A percentile compares a stretch with the other conserved stretches of the same genome.
Conservation (phyloP, 2,329 filamentous ascomycete genomes). For the Scedosporium boydii region DNA sequence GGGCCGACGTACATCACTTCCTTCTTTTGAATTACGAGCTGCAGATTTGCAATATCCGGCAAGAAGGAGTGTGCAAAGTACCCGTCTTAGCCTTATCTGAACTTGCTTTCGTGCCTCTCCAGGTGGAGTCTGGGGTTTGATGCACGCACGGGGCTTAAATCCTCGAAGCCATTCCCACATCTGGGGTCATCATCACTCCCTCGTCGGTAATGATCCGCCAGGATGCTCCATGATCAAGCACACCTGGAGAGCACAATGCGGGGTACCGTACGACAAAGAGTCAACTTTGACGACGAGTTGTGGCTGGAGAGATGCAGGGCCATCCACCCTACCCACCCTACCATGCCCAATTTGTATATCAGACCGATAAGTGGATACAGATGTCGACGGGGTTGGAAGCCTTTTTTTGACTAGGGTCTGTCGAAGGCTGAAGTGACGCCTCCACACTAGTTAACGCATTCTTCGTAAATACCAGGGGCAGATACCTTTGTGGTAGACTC, state of each 20-base stretch:
- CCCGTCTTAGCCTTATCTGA: slow-evolving; percentile 59
- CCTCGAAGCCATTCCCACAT: slow-evolving; percentile 49
- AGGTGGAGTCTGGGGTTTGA: slow-evolving; percentile 46
- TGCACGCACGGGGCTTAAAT: slow-evolving; percentile 48
- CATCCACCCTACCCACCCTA: slow-evolving; percentile 23
- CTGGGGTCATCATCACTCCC: slow-evolving; percentile 39
- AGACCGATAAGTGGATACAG: slow-evolving; percentile 56
- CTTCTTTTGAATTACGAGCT: too few species aligned
- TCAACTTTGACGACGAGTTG: slow-evolving; percentile 70
- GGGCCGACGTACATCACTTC: too few species aligned
- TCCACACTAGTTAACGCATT: slow-evolving; percentile 56
- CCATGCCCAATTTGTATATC: slow-evolving; percentile 65
- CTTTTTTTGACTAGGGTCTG: slow-evolving; percentile 47
- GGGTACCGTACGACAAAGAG: slow-evolving; percentile 65
- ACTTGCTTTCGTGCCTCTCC: slow-evolving; percentile 33
- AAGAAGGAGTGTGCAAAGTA: slow-evolving; percentile 34
- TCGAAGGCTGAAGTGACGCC: slow-evolving; percentile 56
- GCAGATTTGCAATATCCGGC: slow-evolving; percentile 39
- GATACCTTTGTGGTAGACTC: slow-evolving; percentile 42
- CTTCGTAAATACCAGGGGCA: too few species aligned
- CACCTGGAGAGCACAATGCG: slow-evolving; percentile 63
- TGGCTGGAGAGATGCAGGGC: slow-evolving; percentile 42
- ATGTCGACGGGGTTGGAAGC: slow-evolving; percentile 66
- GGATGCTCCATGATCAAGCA: slow-evolving; percentile 67
- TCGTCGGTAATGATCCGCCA: slow-evolving; percentile 56